These are phyloP conservation scores for Coelastrella sp. DNA, from an alignment of 139 green algal genomes.

Conservation along the genomic window DNA sequence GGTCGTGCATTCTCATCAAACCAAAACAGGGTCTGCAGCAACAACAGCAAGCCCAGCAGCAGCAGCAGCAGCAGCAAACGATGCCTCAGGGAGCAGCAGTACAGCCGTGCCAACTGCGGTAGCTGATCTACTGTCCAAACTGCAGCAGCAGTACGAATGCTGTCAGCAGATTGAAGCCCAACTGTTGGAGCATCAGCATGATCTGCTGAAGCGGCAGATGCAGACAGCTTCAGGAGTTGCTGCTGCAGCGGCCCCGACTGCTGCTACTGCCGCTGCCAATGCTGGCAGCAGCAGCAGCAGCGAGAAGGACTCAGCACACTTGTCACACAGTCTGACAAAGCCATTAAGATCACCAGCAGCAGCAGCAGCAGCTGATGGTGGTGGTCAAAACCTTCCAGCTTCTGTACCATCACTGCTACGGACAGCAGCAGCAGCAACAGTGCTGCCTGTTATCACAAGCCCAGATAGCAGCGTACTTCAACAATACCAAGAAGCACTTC, in stretches of 20 bases:
- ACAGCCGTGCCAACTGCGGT: conserved; percentile 4
- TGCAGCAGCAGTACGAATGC: conserved; percentile 30
- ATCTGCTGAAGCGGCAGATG: conserved; percentile 8
- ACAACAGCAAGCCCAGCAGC: neutral
- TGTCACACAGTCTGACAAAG: neutral
- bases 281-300: neutral
- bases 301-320: neutral
- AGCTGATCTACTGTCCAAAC: conserved; percentile 20
- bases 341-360: neutral
- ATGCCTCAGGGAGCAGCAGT: neutral
- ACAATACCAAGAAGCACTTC: conserved; percentile 23
- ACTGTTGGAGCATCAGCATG: conserved; percentile 18
- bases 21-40: neutral
- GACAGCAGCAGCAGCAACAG: conserved; percentile 15
- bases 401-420: neutral
- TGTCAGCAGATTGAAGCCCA: conserved; percentile 6
- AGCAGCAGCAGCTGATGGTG: no score
- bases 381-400: neutral
- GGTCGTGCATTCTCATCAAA: neutral
- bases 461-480: neutral
- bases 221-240: neutral
- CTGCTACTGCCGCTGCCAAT: neutral
- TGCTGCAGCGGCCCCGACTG: neutral
- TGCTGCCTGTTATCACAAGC: neutral
- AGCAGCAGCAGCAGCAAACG: neutral